phyloP scores from a whole-genome alignment of 2,329 filamentous ascomycete species.

The Fusarium falciforme region DNA sequence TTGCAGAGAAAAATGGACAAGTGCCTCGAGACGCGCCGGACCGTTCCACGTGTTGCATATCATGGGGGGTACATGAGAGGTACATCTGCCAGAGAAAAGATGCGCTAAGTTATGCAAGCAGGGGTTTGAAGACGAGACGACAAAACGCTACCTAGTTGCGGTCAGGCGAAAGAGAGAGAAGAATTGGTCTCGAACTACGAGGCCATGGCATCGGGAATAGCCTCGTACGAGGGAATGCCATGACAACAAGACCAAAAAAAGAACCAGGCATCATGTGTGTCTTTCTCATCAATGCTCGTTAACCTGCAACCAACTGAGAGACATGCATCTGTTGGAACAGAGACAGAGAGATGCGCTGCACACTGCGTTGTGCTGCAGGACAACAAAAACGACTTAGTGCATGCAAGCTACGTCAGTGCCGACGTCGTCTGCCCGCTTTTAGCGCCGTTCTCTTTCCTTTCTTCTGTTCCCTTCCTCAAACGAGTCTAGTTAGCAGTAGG shows the following conservation, averaged over 20 bases:
- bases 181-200: neutral
- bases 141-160: neutral
- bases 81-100: constrained; percentile 3
- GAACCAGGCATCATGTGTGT: neutral
- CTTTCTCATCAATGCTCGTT: neutral
- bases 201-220: neutral
- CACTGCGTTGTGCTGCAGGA: neutral
- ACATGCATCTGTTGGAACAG: constrained; percentile 19
- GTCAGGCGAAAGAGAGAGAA: neutral
- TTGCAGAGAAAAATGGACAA: constrained; percentile 1
- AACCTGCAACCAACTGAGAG: constrained; percentile 19
- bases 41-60: constrained; percentile 30
- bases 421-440: too few relatives aligned
- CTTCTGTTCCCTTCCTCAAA: too few relatives aligned
- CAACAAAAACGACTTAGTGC: too few relatives aligned
- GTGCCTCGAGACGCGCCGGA: neutral
- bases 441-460: too few relatives aligned
- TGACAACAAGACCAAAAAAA: neutral
- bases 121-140: neutral
- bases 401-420: constrained; percentile 38
- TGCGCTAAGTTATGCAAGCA: neutral
- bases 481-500: too few relatives aligned
- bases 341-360: neutral
- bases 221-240: neutral
- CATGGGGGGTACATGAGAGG: constrained; percentile 13